Evolutionary conservation across 441 rosid genomes (phyloP), one percentile per base, ranked within the genome.

Genomic region (Euphorbia corollata): DNA sequence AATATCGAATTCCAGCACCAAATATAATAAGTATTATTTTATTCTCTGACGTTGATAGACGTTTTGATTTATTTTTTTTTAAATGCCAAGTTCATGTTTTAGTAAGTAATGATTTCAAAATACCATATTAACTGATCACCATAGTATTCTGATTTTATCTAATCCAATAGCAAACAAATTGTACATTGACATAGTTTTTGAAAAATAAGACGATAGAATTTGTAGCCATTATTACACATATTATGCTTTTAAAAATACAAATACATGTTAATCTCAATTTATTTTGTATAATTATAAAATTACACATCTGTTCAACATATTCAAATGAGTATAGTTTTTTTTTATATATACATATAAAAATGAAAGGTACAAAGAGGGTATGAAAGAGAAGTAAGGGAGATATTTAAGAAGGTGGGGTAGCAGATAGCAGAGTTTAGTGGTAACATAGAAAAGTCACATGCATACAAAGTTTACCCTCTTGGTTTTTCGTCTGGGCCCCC

Each of bases 401-500:
- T 78, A 75, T 78, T 80, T 68, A 70, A n/a, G 8, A 13, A 41
- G 67, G 62, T 65, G 77, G 74, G 8, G 48, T 22, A 65, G 67
- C 50, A 2, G 61, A 56, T 4, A n/a, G 64, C 75, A 61, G 67
- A 18, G 59, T 19, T 68, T 66, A 77, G 84, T 77, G 81, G 81
- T 24, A 65, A 70, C 76, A 63, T 71, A 67, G 78, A 59, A 67
- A 78, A 51, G 75, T 79, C 79, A 71, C 73, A 72, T 75, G 81
- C 77, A 69, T 45, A 68, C 74, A 60, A 62, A 59, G 65, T 57
- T 69, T 56, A 15, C 64, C 38, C 16, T 57, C 39, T 30, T 18
- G 18, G 8, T 5, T 8, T 39, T n/a, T 47, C 59, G 68, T 73
- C 32, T 0, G 6, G 0, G 0, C 45, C 45, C 6, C 22, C 8